Percentiles rank a stretch among this genome's conserved stretches.
These are phyloP conservation scores for Metschnikowia vanudenii DNA, from an alignment of 805 yeast genomes.

Conservation along the genomic window DNA sequence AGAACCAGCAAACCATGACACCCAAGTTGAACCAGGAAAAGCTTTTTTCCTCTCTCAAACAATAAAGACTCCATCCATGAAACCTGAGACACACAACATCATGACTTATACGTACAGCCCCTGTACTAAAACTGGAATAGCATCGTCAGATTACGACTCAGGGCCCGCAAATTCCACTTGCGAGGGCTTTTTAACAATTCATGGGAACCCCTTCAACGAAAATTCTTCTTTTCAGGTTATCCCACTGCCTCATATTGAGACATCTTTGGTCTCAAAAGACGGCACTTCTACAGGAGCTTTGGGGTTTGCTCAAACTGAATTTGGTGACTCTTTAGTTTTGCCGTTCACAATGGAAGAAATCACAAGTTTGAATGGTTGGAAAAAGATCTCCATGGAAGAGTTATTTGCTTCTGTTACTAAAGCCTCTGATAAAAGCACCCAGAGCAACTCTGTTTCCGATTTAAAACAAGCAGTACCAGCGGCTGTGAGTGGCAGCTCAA, in stretches of 20 bases:
- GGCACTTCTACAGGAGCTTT: no score
- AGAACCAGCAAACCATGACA: no score
- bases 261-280: not conserved
- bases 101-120: constrained; percentile 1
- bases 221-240: not conserved
- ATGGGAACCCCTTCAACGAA: not conserved
- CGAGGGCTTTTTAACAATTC: not conserved
- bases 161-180: constrained; percentile 1
- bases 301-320: no score
- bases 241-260: not conserved
- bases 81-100: not conserved
- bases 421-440: no score
- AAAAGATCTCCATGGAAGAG: not conserved
- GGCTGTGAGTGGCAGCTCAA: not conserved
- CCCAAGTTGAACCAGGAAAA: no score
- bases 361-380: not conserved
- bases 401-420: constrained; percentile 3
- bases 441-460: not conserved
- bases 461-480: no score
- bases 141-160: constrained; percentile 12
- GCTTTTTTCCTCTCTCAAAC: no score
- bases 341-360: no score
- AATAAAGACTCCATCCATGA: no score
- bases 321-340: no score
- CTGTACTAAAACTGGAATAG: constrained; percentile 6